Conservation (phyloP, 1,284 basidiomycete species). For the Polyporus tsugae region DNA sequence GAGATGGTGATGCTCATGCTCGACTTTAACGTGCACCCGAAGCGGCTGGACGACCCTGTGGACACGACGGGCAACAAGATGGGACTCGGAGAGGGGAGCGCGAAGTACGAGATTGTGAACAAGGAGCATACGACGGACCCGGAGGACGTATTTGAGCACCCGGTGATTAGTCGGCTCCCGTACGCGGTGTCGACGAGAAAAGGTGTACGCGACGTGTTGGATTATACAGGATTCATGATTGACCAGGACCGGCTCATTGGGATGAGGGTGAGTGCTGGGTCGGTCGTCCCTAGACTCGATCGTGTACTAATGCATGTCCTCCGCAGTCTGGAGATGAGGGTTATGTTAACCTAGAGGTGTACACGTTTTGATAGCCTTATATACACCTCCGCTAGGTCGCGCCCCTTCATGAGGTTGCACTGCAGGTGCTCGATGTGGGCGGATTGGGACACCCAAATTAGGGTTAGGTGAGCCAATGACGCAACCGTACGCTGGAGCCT, state of each 20-base stretch:
- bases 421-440: not conserved
- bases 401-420: not conserved
- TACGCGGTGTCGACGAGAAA: slow-evolving; percentile 9
- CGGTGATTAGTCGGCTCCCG: slow-evolving; percentile 26
- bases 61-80: not conserved
- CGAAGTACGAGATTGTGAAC: slow-evolving; percentile 1
- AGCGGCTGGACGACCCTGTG: slow-evolving; percentile 29
- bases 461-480: slow-evolving; percentile 25
- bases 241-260: slow-evolving; percentile 29
- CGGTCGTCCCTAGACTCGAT: not conserved
- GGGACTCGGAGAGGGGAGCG: not conserved
- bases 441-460: slow-evolving; percentile 12
- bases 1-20: slow-evolving; percentile 29
- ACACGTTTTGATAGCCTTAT: slow-evolving; percentile 33
- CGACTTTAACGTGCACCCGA: slow-evolving; percentile 49
- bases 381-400: not conserved
- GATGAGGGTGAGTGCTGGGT: slow-evolving; percentile 24
- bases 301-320: slow-evolving; percentile 13
- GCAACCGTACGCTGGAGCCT: not conserved
- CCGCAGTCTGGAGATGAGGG: slow-evolving; percentile 32
- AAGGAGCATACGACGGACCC: slow-evolving; percentile 3
- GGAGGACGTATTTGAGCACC: slow-evolving; percentile 12
- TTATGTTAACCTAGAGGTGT: slow-evolving; percentile 40
- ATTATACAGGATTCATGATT: slow-evolving; percentile 30
- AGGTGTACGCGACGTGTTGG: not conserved